Percentiles rank a stretch among this genome's conserved stretches.
These are phyloP conservation scores for Incumbomyces delicatus DNA, from an alignment of 2,329 filamentous ascomycete species.

Conservation along the genomic window DNA sequence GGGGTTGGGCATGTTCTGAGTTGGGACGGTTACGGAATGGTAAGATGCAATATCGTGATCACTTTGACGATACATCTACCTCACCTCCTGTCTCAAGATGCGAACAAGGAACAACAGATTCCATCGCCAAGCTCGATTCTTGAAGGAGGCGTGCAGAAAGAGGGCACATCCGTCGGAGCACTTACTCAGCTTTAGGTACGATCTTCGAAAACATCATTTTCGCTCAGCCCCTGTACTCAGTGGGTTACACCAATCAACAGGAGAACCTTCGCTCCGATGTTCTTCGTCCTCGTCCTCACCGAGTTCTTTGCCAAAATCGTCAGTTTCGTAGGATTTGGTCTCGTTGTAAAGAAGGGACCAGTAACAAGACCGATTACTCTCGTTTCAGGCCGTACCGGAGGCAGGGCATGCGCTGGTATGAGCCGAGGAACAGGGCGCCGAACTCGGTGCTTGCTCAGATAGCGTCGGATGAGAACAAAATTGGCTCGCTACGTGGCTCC, in stretches of 20 bases:
- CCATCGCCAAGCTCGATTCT: constrained; percentile 35
- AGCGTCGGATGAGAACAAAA: constrained; percentile 56
- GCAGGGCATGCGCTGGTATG: constrained; percentile 50
- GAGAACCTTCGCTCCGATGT: constrained; percentile 44
- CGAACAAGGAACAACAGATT: constrained; percentile 15
- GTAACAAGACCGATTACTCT: constrained; percentile 12
- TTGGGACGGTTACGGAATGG: constrained; percentile 40
- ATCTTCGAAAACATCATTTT: constrained; percentile 53
- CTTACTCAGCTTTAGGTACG: constrained; percentile 48
- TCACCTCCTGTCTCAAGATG: constrained; percentile 13
- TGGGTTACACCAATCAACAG: constrained; percentile 39
- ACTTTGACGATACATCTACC: not conserved
- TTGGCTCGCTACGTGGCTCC: constrained; percentile 48
- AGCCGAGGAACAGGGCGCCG: constrained; percentile 53
- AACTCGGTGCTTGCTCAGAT: constrained; percentile 56
- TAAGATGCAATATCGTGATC: not conserved
- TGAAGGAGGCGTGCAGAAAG: constrained; percentile 39
- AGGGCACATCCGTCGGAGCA: constrained; percentile 46
- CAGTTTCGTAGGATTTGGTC: constrained; percentile 37
- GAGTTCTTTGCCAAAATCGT: constrained; percentile 53
- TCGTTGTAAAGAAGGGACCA: constrained; percentile 13
- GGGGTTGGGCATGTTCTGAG: constrained; percentile 38
- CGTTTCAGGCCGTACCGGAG: constrained; percentile 16
- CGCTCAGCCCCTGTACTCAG: constrained; percentile 47
- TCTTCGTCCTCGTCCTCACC: constrained; percentile 51